A percentile compares a stretch with the other conserved stretches of the same genome.
Conservation (phyloP, 1,284 basidiomycete species). For the Volvariella surrecta region DNA sequence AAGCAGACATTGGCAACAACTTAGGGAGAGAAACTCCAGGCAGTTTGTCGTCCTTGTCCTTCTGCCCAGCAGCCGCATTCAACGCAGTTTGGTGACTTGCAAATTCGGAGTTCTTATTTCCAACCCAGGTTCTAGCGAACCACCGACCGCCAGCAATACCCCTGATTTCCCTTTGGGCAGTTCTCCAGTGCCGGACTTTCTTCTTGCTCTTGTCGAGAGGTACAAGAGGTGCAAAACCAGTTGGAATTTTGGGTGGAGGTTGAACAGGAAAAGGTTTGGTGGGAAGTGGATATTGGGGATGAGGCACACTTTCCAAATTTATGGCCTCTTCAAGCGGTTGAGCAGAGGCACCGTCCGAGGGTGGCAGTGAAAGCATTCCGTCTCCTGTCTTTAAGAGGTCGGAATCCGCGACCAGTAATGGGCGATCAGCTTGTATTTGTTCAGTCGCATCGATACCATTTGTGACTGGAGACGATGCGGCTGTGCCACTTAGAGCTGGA, state of each 20-base stretch:
- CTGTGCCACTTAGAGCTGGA: slow-evolving; percentile 20
- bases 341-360: slow-evolving; percentile 9
- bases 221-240: slow-evolving; percentile 57
- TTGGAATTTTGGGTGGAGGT: slow-evolving; percentile 61
- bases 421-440: slow-evolving; percentile 30
- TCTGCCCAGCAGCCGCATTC: slow-evolving; percentile 17
- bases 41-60: slow-evolving; percentile 21
- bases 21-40: slow-evolving; percentile 21
- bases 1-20: slow-evolving; percentile 27
- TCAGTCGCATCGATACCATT: slow-evolving; percentile 28
- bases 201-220: slow-evolving; percentile 54
- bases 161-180: slow-evolving; percentile 63
- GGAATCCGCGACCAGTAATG: too few relatives aligned
- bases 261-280: slow-evolving; percentile 74
- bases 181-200: slow-evolving; percentile 60
- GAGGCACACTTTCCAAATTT: slow-evolving; percentile 46
- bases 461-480: slow-evolving; percentile 39
- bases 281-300: slow-evolving; percentile 68
- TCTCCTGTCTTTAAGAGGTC: slow-evolving; percentile 14
- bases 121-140: slow-evolving; percentile 69
- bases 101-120: slow-evolving; percentile 68
- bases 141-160: slow-evolving; percentile 75
- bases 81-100: slow-evolving; percentile 22
- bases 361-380: slow-evolving; percentile 14
- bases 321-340: slow-evolving; percentile 31